These are phyloP conservation scores for Candida dubliniensis DNA, from an alignment of 1,139 yeast species.

Conservation along the genomic window DNA sequence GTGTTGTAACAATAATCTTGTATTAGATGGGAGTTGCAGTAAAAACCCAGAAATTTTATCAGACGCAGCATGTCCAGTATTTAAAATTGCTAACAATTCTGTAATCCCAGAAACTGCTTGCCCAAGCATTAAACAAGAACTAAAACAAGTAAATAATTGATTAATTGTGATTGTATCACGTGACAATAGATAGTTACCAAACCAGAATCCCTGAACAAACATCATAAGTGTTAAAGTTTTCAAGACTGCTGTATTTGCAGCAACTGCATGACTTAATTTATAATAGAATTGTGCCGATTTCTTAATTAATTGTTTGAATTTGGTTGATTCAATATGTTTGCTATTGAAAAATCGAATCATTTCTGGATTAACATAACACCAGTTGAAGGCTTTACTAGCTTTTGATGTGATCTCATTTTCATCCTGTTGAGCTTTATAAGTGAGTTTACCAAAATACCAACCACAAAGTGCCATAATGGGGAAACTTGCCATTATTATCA, in stretches of 20 bases:
- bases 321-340: slow-evolving; percentile 48
- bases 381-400: slow-evolving; percentile 64
- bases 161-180: slow-evolving; percentile 52
- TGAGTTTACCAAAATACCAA: slow-evolving; percentile 49
- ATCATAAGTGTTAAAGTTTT: slow-evolving; percentile 62
- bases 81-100: slow-evolving; percentile 53
- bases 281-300: slow-evolving; percentile 50
- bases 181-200: slow-evolving; percentile 68
- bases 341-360: slow-evolving; percentile 66
- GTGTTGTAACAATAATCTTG: neutral
- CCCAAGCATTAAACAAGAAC: slow-evolving; percentile 74
- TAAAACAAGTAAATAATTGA: slow-evolving; percentile 77
- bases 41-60: slow-evolving; percentile 27
- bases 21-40: neutral
- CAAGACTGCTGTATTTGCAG: slow-evolving; percentile 59
- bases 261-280: slow-evolving; percentile 47
- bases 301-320: slow-evolving; percentile 40
- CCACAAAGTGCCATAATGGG: slow-evolving; percentile 64
- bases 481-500: slow-evolving; percentile 67
- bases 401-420: slow-evolving; percentile 59
- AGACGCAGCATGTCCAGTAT: slow-evolving; percentile 65
- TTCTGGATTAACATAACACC: slow-evolving; percentile 63
- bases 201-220: slow-evolving; percentile 93
- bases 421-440: slow-evolving; percentile 47
- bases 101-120: slow-evolving; percentile 53